Conservation (phyloP, 257 asterid species). For the Solanum megistacrolobum region DNA sequence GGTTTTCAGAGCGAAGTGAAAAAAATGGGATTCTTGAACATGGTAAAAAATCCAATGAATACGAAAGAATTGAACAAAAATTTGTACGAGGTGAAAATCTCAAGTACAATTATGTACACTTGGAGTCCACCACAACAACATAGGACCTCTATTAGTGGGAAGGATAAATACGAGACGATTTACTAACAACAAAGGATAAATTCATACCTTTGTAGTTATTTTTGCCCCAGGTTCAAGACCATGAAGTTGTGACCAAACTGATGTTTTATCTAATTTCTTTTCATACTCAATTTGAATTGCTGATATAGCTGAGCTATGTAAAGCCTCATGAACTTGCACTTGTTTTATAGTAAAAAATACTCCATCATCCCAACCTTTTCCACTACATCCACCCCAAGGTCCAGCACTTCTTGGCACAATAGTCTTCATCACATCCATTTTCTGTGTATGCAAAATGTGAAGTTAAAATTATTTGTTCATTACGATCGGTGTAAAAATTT, state of each 20-base stretch:
- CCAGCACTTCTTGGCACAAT: constrained; percentile 4
- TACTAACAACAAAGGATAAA: background rate
- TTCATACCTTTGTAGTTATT: background rate
- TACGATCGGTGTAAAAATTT: background rate
- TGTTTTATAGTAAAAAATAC: background rate
- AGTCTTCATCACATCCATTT: background rate
- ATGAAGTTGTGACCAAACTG: background rate
- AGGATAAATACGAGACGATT: background rate
- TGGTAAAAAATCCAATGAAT: no score
- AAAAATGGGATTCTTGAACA: background rate
- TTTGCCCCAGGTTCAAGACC: background rate
- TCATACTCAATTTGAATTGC: background rate
- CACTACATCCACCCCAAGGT: constrained; percentile 5
- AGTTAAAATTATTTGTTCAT: background rate
- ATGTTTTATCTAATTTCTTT: background rate
- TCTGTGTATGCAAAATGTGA: background rate
- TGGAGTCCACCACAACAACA: background rate
- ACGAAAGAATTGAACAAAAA: background rate
- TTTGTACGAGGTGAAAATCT: background rate
- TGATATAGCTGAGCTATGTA: background rate
- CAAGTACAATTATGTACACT: background rate
- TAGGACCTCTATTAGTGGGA: background rate
- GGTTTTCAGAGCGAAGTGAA: background rate
- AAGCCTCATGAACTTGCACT: background rate
- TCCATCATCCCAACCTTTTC: constrained; percentile 18